A percentile compares a stretch with the other conserved stretches of the same genome.
Evolutionary conservation across 352 stramenopile species (phyloP).

Genomic region (Globisporangium apiculatum): DNA sequence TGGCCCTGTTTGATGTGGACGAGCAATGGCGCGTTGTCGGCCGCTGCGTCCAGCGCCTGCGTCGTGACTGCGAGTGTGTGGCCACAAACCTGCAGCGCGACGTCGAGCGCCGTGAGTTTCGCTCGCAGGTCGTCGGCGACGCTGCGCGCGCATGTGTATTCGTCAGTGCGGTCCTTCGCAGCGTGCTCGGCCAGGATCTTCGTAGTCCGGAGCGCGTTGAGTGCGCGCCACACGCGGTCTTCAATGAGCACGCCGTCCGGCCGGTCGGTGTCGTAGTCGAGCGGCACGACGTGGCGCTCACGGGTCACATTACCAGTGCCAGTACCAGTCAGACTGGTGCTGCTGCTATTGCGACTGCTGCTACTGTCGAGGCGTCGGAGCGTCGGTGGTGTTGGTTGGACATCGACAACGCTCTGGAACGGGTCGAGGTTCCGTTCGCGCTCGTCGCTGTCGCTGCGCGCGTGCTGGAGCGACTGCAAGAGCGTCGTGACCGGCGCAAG

Average conservation of each 20-base stretch:
- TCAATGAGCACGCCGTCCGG: slow-evolving; percentile 57
- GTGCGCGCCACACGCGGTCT: slow-evolving; percentile 52
- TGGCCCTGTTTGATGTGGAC: slow-evolving; percentile 89
- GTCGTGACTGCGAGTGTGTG: slow-evolving; percentile 8
- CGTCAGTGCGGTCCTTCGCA: slow-evolving; percentile 47
- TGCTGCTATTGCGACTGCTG: neutral
- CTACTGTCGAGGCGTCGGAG: slow-evolving; percentile 11
- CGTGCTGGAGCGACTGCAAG: slow-evolving; percentile 28
- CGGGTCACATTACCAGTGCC: no score
- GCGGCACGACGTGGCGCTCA: slow-evolving; percentile 37
- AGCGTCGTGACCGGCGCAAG: slow-evolving; percentile 16
- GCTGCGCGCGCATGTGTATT: slow-evolving; percentile 30
- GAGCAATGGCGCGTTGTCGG: slow-evolving; percentile 73
- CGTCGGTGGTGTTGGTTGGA: slow-evolving; percentile 13
- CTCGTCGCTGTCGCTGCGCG: slow-evolving; percentile 20
- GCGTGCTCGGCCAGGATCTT: slow-evolving; percentile 61
- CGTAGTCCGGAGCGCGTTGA: slow-evolving; percentile 52
- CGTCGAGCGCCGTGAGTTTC: slow-evolving; percentile 37
- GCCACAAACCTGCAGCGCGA: slow-evolving; percentile 20
- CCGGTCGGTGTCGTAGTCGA: slow-evolving; percentile 69
- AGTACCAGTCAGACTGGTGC: no score
- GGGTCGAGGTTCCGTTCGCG: slow-evolving; percentile 57
- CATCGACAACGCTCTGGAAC: slow-evolving; percentile 51
- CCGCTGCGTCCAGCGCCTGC: slow-evolving; percentile 23
- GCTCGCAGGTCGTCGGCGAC: slow-evolving; percentile 49